Evolutionary conservation across 805 yeast species (phyloP).

Genomic region (Geotrichum ghanense): DNA sequence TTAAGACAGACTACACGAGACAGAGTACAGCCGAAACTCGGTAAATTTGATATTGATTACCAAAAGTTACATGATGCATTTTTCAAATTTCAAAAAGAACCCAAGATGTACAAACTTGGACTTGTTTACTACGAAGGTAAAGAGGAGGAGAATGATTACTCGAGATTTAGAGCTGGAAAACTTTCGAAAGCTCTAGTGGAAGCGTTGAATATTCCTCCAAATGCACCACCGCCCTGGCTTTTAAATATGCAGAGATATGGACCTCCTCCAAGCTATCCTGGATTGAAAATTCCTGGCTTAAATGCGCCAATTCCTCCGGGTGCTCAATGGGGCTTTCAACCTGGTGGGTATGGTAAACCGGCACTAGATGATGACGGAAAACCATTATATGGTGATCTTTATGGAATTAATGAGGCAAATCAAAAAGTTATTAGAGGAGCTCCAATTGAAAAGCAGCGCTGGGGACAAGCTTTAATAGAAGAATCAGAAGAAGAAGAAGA

Average conservation of each 20-base stretch:
- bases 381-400: slow-evolving; percentile 28
- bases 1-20: slow-evolving; percentile 69
- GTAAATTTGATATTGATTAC: slow-evolving; percentile 76
- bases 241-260: slow-evolving; percentile 57
- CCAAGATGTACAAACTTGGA: slow-evolving; percentile 60
- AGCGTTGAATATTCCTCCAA: slow-evolving; percentile 58
- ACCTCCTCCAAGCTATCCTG: slow-evolving; percentile 73
- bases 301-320: slow-evolving; percentile 32
- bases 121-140: slow-evolving; percentile 73
- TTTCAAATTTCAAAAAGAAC: slow-evolving; percentile 69
- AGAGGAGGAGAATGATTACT: slow-evolving; percentile 38
- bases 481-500: slow-evolving; percentile 26
- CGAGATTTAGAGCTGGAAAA: slow-evolving; percentile 50
- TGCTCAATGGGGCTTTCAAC: slow-evolving; percentile 30
- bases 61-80: slow-evolving; percentile 75
- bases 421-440: slow-evolving; percentile 9
- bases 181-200: slow-evolving; percentile 47
- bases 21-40: slow-evolving; percentile 82
- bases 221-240: slow-evolving; percentile 71
- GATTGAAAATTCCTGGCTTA: slow-evolving; percentile 44
- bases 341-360: slow-evolving; percentile 30
- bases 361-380: slow-evolving; percentile 25
- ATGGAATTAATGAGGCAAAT: slow-evolving; percentile 12
- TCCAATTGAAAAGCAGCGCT: slow-evolving; percentile 15
- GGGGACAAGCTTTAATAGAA: slow-evolving; percentile 23